These are phyloP conservation scores for Hypoxylon lienhwacheense DNA, from an alignment of 495 filamentous ascomycete genomes.

Conservation along the genomic window DNA sequence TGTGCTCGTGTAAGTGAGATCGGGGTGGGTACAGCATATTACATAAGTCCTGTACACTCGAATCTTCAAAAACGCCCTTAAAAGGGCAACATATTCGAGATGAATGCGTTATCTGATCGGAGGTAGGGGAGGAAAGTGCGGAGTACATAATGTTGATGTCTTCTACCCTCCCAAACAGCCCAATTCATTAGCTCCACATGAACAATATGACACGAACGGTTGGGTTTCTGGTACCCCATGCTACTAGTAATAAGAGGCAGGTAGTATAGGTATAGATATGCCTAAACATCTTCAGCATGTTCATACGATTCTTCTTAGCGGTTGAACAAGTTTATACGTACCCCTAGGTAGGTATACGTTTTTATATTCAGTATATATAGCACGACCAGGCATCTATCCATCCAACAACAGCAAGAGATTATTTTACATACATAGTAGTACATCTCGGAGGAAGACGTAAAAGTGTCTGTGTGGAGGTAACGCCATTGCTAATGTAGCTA, in stretches of 20 bases:
- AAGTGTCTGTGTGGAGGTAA: constrained; percentile 21
- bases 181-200: constrained; percentile 19
- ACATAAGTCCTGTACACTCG: no score
- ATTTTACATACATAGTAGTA: no score
- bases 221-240: constrained; percentile 1
- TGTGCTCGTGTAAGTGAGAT: no score
- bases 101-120: constrained; percentile 12
- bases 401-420: no score
- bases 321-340: no score
- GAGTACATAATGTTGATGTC: not conserved
- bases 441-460: constrained; percentile 4
- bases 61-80: not conserved
- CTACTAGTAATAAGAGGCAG: not conserved
- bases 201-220: constrained; percentile 14
- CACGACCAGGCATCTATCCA: no score
- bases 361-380: no score
- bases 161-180: constrained; percentile 6
- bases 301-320: constrained; percentile 12
- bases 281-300: not conserved
- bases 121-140: constrained; percentile 6
- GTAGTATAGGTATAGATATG: constrained; percentile 2
- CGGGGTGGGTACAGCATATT: no score
- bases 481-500: constrained; percentile 21
- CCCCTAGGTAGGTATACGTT: no score
- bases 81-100: not conserved